A percentile compares a stretch with the other conserved stretches of the same genome.
Evolutionary conservation across 2,329 filamentous ascomycete genomes (phyloP).

Genomic region (Epichloe glyceriae): DNA sequence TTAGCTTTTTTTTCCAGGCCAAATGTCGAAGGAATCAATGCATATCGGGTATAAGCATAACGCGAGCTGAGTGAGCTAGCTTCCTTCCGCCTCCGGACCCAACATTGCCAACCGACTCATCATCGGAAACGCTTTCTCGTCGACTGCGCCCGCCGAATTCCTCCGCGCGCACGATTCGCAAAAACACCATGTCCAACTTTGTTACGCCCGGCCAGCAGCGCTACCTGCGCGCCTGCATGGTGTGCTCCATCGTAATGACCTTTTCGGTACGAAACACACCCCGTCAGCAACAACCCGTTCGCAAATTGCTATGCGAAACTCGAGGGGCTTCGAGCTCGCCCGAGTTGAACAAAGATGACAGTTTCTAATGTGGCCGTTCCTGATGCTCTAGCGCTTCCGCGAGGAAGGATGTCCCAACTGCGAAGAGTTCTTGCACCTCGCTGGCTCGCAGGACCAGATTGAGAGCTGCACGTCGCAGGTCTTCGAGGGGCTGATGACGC

Average conservation of each 20-base stretch:
- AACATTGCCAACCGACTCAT: too few relatives aligned
- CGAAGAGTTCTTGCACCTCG: conserved; percentile 78
- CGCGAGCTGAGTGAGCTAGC: background rate
- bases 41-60: conserved; percentile 8
- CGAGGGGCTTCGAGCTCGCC: background rate
- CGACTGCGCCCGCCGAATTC: background rate
- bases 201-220: conserved; percentile 66
- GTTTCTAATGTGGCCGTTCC: background rate
- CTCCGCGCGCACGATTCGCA: background rate
- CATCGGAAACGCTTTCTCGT: too few relatives aligned
- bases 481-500: conserved; percentile 81
- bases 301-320: background rate
- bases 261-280: conserved; percentile 42
- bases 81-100: too few relatives aligned
- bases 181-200: conserved; percentile 36
- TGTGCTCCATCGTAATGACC: conserved; percentile 89
- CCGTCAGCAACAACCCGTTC: background rate
- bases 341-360: background rate
- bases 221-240: conserved; percentile 92
- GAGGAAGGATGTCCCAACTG: conserved; percentile 91
- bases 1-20: background rate
- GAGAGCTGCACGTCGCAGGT: conserved; percentile 91
- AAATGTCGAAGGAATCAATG: background rate
- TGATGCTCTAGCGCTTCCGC: conserved; percentile 56
- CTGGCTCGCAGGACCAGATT: conserved; percentile 65